A percentile compares a stretch with the other conserved stretches of the same genome.
Conservation (phyloP, 176 grass and related monocot genomes). For the Alopecurus myosuroides region DNA sequence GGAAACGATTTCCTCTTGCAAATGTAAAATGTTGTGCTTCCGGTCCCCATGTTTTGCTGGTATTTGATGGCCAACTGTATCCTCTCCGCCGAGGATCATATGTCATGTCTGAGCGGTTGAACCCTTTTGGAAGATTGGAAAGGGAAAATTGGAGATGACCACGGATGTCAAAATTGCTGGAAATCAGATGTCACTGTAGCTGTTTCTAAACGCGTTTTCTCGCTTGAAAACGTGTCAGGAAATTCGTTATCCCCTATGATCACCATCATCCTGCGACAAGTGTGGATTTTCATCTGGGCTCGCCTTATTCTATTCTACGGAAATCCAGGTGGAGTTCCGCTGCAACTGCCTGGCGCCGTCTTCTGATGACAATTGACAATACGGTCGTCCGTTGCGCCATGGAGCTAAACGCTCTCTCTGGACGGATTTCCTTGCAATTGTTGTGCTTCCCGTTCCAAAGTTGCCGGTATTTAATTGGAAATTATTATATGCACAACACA, state of each 20-base stretch:
- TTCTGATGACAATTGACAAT: no score
- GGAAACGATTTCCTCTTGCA: neutral
- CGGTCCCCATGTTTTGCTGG: neutral
- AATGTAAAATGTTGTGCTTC: neutral
- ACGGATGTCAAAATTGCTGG: neutral
- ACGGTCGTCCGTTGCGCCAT: no score
- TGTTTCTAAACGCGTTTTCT: neutral
- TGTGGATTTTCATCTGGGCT: no score
- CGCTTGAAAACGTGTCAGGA: neutral
- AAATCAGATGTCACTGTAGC: neutral
- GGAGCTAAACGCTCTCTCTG: no score
- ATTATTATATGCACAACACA: no score
- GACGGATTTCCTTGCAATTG: no score
- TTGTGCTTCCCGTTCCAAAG: no score
- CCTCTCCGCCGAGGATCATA: neutral
- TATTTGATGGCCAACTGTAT: neutral
- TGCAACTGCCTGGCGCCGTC: neutral
- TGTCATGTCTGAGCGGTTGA: neutral
- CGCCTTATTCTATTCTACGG: no score
- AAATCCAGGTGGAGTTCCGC: neutral
- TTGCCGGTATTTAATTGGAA: no score
- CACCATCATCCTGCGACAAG: no score
- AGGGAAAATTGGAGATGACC: neutral
- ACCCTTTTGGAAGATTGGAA: neutral
- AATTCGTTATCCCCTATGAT: neutral